Conservation (phyloP, 495 filamentous ascomycete species). For the Penicillium maclennaniae region DNA sequence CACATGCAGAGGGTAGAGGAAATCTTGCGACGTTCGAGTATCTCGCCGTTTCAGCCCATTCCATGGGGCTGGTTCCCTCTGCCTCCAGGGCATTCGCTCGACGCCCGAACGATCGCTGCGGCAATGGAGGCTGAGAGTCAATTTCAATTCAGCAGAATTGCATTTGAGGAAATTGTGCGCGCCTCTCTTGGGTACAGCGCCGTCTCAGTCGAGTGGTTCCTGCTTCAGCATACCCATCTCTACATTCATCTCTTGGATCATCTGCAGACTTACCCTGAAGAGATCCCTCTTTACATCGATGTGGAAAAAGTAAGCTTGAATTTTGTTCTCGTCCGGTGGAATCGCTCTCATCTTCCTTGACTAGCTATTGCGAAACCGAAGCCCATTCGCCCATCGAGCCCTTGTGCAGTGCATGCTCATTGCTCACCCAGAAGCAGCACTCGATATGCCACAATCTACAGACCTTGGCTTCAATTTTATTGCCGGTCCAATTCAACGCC, state of each 20-base stretch:
- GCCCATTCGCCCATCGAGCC: constrained; percentile 41
- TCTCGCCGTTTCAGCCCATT: constrained; percentile 15
- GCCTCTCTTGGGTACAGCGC: constrained; percentile 36
- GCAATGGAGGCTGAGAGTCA: constrained; percentile 43
- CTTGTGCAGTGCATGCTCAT: constrained; percentile 25
- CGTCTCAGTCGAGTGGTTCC: constrained; percentile 37
- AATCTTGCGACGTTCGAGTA: constrained; percentile 33
- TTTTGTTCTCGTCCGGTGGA: background rate
- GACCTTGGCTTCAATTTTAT: constrained; percentile 37
- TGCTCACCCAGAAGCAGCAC: constrained; percentile 15
- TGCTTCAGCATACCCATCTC: constrained; percentile 39
- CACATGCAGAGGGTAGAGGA: constrained; percentile 45
- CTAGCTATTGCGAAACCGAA: constrained; percentile 34
- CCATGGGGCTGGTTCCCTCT: constrained; percentile 42
- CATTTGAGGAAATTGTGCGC: constrained; percentile 42
- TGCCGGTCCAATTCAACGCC: constrained; percentile 33
- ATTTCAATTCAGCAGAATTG: constrained; percentile 38
- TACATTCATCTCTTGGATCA: constrained; percentile 36
- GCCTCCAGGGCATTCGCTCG: constrained; percentile 14
- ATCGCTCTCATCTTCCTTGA: background rate
- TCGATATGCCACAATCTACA: constrained; percentile 9
- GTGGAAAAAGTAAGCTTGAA: constrained; percentile 32
- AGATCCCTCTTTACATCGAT: constrained; percentile 30
- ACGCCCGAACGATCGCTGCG: constrained; percentile 25
- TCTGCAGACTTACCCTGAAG: constrained; percentile 33